phyloP scores from a whole-genome alignment of 2,329 filamentous ascomycete genomes.

The Beauveria caledonica region DNA sequence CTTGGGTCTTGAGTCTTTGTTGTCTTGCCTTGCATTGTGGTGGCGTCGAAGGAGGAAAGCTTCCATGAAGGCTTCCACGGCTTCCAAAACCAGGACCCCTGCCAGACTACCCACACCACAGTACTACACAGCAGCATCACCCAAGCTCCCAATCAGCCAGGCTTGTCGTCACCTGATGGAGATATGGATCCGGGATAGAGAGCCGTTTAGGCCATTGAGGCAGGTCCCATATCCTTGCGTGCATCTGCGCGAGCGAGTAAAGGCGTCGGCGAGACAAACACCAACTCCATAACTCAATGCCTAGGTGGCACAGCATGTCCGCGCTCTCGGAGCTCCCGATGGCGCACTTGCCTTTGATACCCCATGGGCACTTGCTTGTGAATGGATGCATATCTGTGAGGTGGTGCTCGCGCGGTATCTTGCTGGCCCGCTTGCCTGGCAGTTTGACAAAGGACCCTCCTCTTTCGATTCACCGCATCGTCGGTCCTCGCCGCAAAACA shows the following conservation, averaged over 20 bases:
- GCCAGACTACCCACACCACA: background rate
- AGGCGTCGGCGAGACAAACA: no score
- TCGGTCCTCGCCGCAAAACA: background rate
- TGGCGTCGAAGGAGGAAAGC: slow-evolving; percentile 7
- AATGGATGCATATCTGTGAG: background rate
- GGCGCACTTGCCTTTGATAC: background rate
- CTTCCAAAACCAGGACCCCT: background rate
- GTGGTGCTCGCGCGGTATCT: background rate
- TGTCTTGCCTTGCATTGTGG: background rate
- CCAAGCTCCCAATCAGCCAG: background rate
- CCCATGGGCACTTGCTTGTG: background rate
- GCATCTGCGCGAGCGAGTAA: background rate
- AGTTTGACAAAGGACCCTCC: background rate
- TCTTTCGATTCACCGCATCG: background rate
- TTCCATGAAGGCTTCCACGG: slow-evolving; percentile 9
- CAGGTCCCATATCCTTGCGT: background rate
- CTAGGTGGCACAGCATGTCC: background rate
- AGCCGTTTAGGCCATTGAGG: background rate
- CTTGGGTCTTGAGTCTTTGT: background rate
- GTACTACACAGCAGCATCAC: background rate
- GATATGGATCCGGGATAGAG: slow-evolving; percentile 2
- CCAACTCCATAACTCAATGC: background rate
- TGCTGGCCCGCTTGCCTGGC: background rate
- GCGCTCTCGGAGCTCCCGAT: slow-evolving; percentile 2
- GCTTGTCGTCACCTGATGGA: slow-evolving; percentile 5